phyloP scores from a whole-genome alignment of 495 filamentous ascomycete species.

The Cladorrhinum samala region DNA sequence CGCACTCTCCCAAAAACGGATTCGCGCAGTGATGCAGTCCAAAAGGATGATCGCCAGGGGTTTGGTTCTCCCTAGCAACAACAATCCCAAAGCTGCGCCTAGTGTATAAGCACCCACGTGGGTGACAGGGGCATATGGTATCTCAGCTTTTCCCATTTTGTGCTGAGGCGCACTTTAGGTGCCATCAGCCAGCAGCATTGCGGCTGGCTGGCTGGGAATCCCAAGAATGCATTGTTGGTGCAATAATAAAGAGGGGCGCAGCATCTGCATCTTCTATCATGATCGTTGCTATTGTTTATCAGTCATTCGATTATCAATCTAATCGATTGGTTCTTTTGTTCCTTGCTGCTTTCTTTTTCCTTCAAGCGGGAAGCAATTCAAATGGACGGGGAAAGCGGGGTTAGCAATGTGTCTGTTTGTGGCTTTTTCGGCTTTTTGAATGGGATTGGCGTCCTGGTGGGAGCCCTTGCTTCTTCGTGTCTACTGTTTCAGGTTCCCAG shows the following conservation, averaged over 20 bases:
- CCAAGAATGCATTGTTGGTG: too few species aligned
- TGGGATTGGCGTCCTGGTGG: neutral
- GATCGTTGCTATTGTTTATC: neutral
- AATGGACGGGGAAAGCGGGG: neutral
- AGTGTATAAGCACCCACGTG: neutral
- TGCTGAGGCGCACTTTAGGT: neutral
- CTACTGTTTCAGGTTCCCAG: conserved; percentile 5
- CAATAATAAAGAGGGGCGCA: neutral
- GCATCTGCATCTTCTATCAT: neutral
- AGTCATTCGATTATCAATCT: too few species aligned
- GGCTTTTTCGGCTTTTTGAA: neutral
- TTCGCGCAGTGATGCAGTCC: too few species aligned
- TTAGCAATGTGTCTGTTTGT: neutral
- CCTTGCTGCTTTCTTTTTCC: neutral
- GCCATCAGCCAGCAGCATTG: neutral
- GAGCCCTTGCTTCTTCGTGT: conserved; percentile 5
- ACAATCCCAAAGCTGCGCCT: too few species aligned
- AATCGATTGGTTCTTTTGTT: neutral
- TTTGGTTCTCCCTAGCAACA: neutral
- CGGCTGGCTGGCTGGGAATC: neutral
- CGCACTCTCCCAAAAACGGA: neutral
- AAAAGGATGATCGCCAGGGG: neutral
- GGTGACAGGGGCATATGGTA: neutral
- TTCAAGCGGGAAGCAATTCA: too few species aligned
- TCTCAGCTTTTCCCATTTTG: neutral